A percentile compares a stretch with the other conserved stretches of the same genome.
These are phyloP conservation scores for Fusarium pilosicola DNA, from an alignment of 2,329 filamentous ascomycete species.

Conservation along the genomic window DNA sequence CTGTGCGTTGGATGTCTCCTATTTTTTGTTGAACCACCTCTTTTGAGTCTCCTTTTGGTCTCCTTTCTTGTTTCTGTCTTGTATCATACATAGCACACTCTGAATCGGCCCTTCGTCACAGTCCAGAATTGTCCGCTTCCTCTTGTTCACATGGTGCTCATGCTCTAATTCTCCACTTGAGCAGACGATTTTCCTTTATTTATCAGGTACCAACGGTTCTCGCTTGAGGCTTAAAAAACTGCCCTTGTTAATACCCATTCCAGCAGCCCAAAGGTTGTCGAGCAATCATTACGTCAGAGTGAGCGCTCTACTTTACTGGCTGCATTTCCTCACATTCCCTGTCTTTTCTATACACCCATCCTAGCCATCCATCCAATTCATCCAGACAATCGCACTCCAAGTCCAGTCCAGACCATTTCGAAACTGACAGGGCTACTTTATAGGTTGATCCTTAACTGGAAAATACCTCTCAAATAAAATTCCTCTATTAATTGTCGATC, in stretches of 20 bases:
- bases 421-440: constrained; percentile 26
- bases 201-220: constrained; percentile 31
- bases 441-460: constrained; percentile 20
- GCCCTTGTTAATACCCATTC: constrained; percentile 19
- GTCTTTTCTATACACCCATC: constrained; percentile 18
- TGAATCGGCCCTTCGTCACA: constrained; percentile 25
- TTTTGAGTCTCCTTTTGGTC: background rate
- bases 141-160: constrained; percentile 13
- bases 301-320: constrained; percentile 28
- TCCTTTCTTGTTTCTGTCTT: constrained; percentile 7
- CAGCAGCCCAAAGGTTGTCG: background rate
- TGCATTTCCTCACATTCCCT: constrained; percentile 34
- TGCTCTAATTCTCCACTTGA: constrained; percentile 25
- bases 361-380: background rate
- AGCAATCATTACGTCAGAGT: constrained; percentile 42
- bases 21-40: constrained; percentile 23
- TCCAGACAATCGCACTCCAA: constrained; percentile 17
- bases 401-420: constrained; percentile 13
- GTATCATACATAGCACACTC: background rate
- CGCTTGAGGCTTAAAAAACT: constrained; percentile 30
- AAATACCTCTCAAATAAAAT: constrained; percentile 13
- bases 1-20: background rate
- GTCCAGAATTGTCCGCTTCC: background rate
- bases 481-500: constrained; percentile 11
- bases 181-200: constrained; percentile 11